phyloP scores from a whole-genome alignment of 345 rosid species.

The Citrus reticulata region DNA sequence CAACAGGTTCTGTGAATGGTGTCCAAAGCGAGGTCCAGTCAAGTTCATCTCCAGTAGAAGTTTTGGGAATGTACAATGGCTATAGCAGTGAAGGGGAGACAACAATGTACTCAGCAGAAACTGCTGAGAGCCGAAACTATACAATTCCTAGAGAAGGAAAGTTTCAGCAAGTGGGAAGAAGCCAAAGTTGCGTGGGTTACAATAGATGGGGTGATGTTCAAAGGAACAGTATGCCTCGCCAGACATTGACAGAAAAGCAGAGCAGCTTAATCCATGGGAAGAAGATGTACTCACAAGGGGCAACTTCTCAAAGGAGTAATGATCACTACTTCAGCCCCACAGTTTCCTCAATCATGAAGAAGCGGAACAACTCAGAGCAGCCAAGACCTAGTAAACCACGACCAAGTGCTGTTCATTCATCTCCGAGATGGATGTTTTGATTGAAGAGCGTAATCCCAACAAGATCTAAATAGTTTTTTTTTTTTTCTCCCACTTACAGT shows the following conservation, averaged over 20 bases:
- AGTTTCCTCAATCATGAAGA: conserved; percentile 89
- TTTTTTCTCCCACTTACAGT: background rate
- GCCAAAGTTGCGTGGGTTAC: conserved; percentile 84
- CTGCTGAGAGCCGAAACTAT: conserved; percentile 93
- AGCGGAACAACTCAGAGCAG: conserved; percentile 55
- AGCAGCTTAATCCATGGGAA: conserved; percentile 78
- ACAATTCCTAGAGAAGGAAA: conserved; percentile 69
- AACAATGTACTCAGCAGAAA: conserved; percentile 96
- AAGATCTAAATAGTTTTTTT: conserved; percentile 17
- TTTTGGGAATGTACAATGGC: conserved; percentile 39
- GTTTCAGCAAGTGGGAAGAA: conserved; percentile 73
- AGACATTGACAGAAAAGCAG: conserved; percentile 62
- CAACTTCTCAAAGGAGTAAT: conserved; percentile 84
- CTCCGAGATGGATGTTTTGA: conserved; percentile 88
- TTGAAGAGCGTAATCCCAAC: conserved; percentile 13
- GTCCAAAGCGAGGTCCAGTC: conserved; percentile 61
- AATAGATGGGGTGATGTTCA: conserved; percentile 68
- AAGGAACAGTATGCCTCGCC: conserved; percentile 42
- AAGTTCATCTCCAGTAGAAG: conserved; percentile 47
- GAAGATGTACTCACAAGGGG: conserved; percentile 68
- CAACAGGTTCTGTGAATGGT: conserved; percentile 66
- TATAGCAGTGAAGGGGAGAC: conserved; percentile 86
- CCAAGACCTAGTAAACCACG: conserved; percentile 29
- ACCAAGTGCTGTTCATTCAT: conserved; percentile 54
- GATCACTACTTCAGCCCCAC: conserved; percentile 84